Percentiles rank a stretch among this genome's conserved stretches.
Evolutionary conservation across 2,329 filamentous ascomycete genomes (phyloP).

Genomic region (Ophiocordyceps unilateralis): DNA sequence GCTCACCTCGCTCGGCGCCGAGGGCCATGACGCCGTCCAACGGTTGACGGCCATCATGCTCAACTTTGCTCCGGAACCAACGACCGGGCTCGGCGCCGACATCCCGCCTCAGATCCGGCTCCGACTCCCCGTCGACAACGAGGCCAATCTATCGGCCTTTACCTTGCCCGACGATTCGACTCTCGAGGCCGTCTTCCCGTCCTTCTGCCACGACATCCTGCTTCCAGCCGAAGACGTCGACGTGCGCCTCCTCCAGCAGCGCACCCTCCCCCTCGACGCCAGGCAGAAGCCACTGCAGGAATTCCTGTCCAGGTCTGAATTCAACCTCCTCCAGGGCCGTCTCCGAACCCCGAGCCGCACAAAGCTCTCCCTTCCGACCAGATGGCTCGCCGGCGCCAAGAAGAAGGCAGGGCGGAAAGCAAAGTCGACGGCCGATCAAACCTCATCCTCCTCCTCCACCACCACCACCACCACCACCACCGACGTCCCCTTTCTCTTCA

Average conservation of each 20-base stretch:
- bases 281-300: constrained; percentile 18
- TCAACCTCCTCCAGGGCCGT: constrained; percentile 25
- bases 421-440: not conserved
- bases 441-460: not conserved
- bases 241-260: constrained; percentile 22
- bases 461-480: not conserved
- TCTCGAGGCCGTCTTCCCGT: constrained; percentile 13
- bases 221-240: constrained; percentile 30
- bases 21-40: constrained; percentile 5
- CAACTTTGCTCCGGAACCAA: constrained; percentile 23
- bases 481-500: constrained; percentile 22
- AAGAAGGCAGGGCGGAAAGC: not conserved
- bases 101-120: constrained; percentile 11
- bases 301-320: constrained; percentile 26
- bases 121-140: constrained; percentile 12
- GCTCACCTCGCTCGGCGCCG: constrained; percentile 16
- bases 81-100: not conserved
- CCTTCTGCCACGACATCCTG: constrained; percentile 23
- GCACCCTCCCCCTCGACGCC: constrained; percentile 21
- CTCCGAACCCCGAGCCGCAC: constrained; percentile 20
- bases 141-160: constrained; percentile 11
- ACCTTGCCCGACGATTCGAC: constrained; percentile 12
- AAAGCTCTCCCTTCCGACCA: constrained; percentile 13
- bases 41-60: constrained; percentile 23
- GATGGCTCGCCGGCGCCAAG: constrained; percentile 3